A percentile compares a stretch with the other conserved stretches of the same genome.
phyloP scores from a whole-genome alignment of 164 flowering plant species.

The Houttuynia cordata region DNA sequence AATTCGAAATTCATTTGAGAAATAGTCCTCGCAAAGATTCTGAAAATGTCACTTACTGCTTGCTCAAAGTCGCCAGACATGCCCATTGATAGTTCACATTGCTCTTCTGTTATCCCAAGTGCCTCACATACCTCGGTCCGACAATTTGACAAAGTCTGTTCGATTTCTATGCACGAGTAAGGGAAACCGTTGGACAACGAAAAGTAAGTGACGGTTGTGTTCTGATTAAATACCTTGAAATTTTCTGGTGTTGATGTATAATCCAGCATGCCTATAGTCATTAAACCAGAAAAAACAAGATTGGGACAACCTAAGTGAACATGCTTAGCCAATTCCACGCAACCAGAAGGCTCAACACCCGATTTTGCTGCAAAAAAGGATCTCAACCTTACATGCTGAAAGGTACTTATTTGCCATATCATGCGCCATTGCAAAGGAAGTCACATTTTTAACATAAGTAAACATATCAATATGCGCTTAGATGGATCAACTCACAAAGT shows the following conservation, averaged over 20 bases:
- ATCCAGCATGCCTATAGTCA: slow-evolving; percentile 95
- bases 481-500: too few relatives aligned
- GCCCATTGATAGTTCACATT: slow-evolving; percentile 95
- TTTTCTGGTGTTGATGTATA: slow-evolving; percentile 93
- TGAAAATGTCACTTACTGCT: slow-evolving; percentile 44
- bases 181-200: not conserved
- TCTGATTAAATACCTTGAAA: slow-evolving; percentile 43
- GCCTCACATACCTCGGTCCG: slow-evolving; percentile 72
- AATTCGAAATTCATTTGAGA: too few relatives aligned
- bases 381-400: not conserved
- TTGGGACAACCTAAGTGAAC: slow-evolving; percentile 59
- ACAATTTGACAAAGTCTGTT: slow-evolving; percentile 59
- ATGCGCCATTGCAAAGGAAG: too few relatives aligned
- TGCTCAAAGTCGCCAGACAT: slow-evolving; percentile 95
- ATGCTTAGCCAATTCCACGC: slow-evolving; percentile 63
- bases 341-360: slow-evolving; percentile 69
- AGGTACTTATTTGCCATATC: not conserved
- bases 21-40: not conserved
- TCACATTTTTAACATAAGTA: too few relatives aligned
- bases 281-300: slow-evolving; percentile 78
- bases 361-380: slow-evolving; percentile 61
- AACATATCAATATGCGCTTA: too few relatives aligned
- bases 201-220: not conserved
- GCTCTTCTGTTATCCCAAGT: slow-evolving; percentile 60
- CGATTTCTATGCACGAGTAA: not conserved